Evolutionary conservation across 306 rosid species (phyloP).

Genomic region (Medicago ruthenica): DNA sequence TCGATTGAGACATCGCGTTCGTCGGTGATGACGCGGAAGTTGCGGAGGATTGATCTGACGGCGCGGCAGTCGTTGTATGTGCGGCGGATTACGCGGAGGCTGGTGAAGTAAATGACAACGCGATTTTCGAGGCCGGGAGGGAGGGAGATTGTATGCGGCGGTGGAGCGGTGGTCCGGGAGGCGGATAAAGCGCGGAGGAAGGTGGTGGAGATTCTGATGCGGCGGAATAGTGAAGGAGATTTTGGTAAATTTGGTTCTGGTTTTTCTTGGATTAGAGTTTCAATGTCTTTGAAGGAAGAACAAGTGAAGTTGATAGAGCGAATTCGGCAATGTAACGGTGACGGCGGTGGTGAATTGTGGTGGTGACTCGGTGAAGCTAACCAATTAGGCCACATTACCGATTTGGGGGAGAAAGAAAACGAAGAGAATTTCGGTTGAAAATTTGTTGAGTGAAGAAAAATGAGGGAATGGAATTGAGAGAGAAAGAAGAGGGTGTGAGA

Average conservation of each 20-base stretch:
- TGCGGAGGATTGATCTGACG: slow-evolving; percentile 70
- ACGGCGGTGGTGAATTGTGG: slow-evolving; percentile 39
- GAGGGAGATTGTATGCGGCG: not conserved
- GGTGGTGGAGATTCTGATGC: slow-evolving; percentile 64
- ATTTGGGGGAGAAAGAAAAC: not conserved
- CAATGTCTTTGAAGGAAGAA: slow-evolving; percentile 87
- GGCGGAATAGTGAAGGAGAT: slow-evolving; percentile 71
- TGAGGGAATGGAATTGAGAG: not conserved
- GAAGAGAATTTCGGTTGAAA: not conserved
- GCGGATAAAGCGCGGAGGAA: slow-evolving; percentile 55
- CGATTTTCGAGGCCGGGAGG: slow-evolving; percentile 58
- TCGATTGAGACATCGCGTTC: slow-evolving; percentile 90
- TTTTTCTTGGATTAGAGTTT: slow-evolving; percentile 51
- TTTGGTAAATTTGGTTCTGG: slow-evolving; percentile 50
- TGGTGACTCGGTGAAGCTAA: slow-evolving; percentile 62
- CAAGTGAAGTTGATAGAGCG: slow-evolving; percentile 51
- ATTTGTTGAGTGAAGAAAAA: not conserved
- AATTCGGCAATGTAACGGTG: slow-evolving; percentile 16
- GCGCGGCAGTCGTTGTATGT: slow-evolving; percentile 78
- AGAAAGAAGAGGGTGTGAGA: not conserved
- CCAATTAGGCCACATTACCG: slow-evolving; percentile 82
- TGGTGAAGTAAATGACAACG: slow-evolving; percentile 73
- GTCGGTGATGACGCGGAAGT: slow-evolving; percentile 66
- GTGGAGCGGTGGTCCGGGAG: slow-evolving; percentile 23
- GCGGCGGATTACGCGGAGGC: slow-evolving; percentile 82